Evolutionary conservation across 2,329 filamentous ascomycete genomes (phyloP).

Genomic region (Ustilaginoidea virens): DNA sequence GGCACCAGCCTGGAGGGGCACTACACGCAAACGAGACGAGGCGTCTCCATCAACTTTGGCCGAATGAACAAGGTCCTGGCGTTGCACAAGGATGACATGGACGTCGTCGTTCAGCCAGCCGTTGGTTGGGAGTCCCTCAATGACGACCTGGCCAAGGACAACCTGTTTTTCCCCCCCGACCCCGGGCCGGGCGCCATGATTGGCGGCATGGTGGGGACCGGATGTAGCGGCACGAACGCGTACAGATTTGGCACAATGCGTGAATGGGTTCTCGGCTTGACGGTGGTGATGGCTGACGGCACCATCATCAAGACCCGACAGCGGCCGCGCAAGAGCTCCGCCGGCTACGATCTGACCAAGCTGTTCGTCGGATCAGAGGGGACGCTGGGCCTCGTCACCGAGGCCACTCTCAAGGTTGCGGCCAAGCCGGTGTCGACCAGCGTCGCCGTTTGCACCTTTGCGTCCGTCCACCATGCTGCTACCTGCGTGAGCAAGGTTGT

Average conservation of each 20-base stretch:
- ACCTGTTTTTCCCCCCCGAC: constrained; percentile 84
- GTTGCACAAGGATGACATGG: constrained; percentile 63
- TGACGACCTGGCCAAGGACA: constrained; percentile 54
- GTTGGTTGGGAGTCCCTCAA: constrained; percentile 81
- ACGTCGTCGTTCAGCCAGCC: constrained; percentile 64
- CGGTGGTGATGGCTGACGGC: constrained; percentile 79
- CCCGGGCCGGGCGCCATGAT: constrained; percentile 87
- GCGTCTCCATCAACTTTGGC: constrained; percentile 73
- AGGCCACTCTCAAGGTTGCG: constrained; percentile 77
- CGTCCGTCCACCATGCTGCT: constrained; percentile 51
- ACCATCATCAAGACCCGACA: constrained; percentile 82
- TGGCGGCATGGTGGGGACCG: constrained; percentile 71
- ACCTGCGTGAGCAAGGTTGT: constrained; percentile 72
- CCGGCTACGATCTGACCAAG: constrained; percentile 81
- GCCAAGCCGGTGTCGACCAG: constrained; percentile 65
- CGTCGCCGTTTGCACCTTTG: constrained; percentile 56
- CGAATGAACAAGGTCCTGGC: constrained; percentile 70
- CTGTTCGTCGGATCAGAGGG: constrained; percentile 86
- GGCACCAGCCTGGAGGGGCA: constrained; percentile 85
- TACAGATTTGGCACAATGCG: constrained; percentile 92
- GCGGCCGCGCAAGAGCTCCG: constrained; percentile 75
- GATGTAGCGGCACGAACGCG: constrained; percentile 67
- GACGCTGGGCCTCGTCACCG: constrained; percentile 79
- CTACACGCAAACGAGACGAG: constrained; percentile 67
- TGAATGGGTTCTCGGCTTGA: constrained; percentile 79